Conservation (phyloP, 1,284 basidiomycete genomes). For the Moesziomyces globuligerus region DNA sequence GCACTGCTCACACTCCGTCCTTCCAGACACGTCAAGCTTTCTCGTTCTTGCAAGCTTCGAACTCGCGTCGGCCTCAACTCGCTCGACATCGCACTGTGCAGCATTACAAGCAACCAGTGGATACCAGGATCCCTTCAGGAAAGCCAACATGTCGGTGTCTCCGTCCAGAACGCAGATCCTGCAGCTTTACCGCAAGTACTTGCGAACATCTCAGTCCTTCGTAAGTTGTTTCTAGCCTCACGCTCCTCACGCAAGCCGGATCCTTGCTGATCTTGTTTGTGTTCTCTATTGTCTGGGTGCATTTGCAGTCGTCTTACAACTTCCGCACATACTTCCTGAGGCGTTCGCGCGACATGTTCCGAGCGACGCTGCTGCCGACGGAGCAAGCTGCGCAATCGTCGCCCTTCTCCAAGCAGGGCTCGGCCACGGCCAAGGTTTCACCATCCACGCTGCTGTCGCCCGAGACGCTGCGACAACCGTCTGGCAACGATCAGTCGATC, state of each 20-base stretch:
- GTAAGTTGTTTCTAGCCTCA: conserved; percentile 39
- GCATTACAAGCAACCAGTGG: too few relatives aligned
- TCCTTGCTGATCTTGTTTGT: background rate
- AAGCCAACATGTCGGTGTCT: conserved; percentile 25
- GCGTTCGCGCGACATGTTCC: conserved; percentile 65
- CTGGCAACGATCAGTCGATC: conserved; percentile 20
- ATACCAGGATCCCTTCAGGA: too few relatives aligned
- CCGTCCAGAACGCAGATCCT: conserved; percentile 58
- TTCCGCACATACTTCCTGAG: conserved; percentile 67
- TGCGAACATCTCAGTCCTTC: conserved; percentile 63
- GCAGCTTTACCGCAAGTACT: conserved; percentile 61
- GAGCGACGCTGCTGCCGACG: conserved; percentile 51
- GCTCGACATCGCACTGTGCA: background rate
- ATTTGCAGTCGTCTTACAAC: conserved; percentile 62
- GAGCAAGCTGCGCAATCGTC: conserved; percentile 46
- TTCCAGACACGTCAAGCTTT: background rate
- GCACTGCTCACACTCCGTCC: conserved; percentile 23
- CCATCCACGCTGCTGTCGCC: conserved; percentile 51
- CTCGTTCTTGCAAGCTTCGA: background rate
- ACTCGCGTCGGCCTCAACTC: background rate
- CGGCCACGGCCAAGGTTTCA: conserved; percentile 47
- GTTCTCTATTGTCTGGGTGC: background rate
- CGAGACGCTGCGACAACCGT: conserved; percentile 21
- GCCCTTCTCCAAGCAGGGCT: conserved; percentile 56
- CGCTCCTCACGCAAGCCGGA: too few relatives aligned